These are phyloP conservation scores for Fusarium dimerum DNA, from an alignment of 2,329 filamentous ascomycete species.

Conservation along the genomic window DNA sequence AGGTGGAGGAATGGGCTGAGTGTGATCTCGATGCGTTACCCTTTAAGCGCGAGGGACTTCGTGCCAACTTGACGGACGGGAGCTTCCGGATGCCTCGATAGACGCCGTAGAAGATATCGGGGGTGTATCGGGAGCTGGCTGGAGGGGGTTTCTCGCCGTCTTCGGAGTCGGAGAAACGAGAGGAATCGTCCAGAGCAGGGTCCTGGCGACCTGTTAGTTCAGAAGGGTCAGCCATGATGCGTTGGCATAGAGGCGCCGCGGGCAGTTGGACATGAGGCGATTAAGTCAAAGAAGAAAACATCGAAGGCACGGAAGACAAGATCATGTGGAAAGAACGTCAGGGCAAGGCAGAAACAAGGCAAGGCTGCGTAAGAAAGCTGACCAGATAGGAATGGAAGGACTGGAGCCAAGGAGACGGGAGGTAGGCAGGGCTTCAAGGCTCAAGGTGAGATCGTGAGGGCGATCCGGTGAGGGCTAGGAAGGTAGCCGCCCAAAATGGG, in stretches of 20 bases:
- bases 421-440: constrained; percentile 5
- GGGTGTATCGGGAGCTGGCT: constrained; percentile 34
- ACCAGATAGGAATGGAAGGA: constrained; percentile 16
- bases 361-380: constrained; percentile 14
- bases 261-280: constrained; percentile 15
- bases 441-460: constrained; percentile 23
- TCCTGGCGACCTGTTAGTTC: constrained; percentile 37
- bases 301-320: constrained; percentile 7
- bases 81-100: constrained; percentile 54
- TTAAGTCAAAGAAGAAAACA: constrained; percentile 1
- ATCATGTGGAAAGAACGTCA: constrained; percentile 5
- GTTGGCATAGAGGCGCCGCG: constrained; percentile 9
- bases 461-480: constrained; percentile 27
- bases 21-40: constrained; percentile 21
- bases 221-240: constrained; percentile 30
- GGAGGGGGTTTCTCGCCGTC: constrained; percentile 29
- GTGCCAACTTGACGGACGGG: constrained; percentile 43
- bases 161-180: constrained; percentile 48
- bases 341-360: constrained; percentile 7
- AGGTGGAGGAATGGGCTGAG: constrained; percentile 18
- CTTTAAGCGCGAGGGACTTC: constrained; percentile 47
- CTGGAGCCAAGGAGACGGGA: constrained; percentile 10
- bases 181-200: constrained; percentile 32
- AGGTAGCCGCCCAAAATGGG: constrained; percentile 29
- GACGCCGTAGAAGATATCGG: constrained; percentile 53